Evolutionary conservation across 805 yeast genomes (phyloP), one percentile per base, ranked within the genome.

Genomic region (Wickerhamiella qilinensis): DNA sequence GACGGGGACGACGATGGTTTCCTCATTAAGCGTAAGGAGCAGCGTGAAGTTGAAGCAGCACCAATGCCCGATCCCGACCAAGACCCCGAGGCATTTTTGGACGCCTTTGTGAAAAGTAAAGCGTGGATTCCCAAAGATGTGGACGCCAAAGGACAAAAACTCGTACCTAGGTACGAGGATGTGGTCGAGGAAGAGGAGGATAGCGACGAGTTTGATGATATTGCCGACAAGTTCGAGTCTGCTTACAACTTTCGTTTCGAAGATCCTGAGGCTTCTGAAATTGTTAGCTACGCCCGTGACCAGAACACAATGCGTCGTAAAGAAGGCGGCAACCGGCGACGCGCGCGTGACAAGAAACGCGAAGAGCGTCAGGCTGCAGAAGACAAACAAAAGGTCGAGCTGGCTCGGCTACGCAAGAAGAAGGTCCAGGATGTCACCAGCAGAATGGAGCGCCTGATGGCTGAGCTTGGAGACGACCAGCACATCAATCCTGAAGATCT

Each of bases 161-260:
- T 35, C 3, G 43, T 47, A 1, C 61, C 62, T 1, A 43, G 56
- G 2, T 59, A 59, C 39, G 42, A 43, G 3, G 56, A 59, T 15
- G 48, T 56, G 25, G 59, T 65, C 14, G 82, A 72, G 40, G 9
- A 22, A 22, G 25, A 22, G 9, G 67, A 62, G 38, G 84, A 76
- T 42, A 93, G 84, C 49, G 88, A 78, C 35, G 91, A 81, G 39
- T 86, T 86, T 52, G 96, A 88, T 36, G 81, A 83, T 32, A 91
- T 93, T 2, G 95, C 80, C 4, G 98, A 91, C 50, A 65, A 73
- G 51, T 85, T 83, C 51, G 98, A 91, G 58, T 74, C 75, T 45
- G 95, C 94, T 0, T 88, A 86, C 61, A 91, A 91, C 53, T 88
- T 88, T 67, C 71, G 98, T 55, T 91, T 71, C 56, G 98, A 91